Evolutionary conservation across 164 flowering plant species (phyloP).

Genomic region (Hamamelis virginiana): DNA sequence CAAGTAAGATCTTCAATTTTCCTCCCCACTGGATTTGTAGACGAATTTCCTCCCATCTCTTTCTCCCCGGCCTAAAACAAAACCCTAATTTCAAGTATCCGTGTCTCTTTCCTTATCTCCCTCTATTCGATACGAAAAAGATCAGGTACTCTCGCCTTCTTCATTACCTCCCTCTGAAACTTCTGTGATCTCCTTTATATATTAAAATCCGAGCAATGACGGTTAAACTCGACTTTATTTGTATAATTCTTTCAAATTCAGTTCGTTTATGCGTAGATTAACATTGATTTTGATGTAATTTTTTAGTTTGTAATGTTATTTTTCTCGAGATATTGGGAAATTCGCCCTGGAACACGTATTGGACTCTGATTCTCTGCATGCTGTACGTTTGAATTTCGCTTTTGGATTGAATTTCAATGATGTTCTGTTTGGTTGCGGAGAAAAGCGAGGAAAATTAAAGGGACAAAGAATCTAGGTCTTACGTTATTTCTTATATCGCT

Average conservation of each 20-base stretch:
- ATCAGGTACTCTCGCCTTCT: constrained; percentile 1
- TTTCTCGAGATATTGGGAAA: background rate
- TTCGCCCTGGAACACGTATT: background rate
- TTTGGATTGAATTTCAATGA: background rate
- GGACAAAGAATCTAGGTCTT: background rate
- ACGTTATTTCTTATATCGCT: background rate
- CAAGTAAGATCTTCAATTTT: constrained; percentile 11
- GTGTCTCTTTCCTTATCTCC: constrained; percentile 1
- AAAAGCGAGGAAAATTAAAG: background rate
- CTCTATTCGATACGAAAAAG: background rate
- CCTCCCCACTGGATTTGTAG: background rate
- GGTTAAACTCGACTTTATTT: background rate
- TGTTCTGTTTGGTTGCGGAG: background rate
- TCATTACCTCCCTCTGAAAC: background rate
- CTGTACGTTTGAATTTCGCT: background rate
- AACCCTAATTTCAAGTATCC: constrained; percentile 24
- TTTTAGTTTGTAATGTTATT: background rate
- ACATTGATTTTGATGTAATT: constrained; percentile 1
- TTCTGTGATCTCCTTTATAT: background rate
- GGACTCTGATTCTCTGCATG: constrained; percentile 1
- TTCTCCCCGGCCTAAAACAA: constrained; percentile 11
- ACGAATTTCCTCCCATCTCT: constrained; percentile 12
- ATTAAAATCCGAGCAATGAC: background rate
- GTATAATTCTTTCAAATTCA: constrained; percentile 5
- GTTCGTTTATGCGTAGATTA: constrained; percentile 1